Conservation (phyloP, 352 stramenopile species). For the Phytophthora sp. region DNA sequence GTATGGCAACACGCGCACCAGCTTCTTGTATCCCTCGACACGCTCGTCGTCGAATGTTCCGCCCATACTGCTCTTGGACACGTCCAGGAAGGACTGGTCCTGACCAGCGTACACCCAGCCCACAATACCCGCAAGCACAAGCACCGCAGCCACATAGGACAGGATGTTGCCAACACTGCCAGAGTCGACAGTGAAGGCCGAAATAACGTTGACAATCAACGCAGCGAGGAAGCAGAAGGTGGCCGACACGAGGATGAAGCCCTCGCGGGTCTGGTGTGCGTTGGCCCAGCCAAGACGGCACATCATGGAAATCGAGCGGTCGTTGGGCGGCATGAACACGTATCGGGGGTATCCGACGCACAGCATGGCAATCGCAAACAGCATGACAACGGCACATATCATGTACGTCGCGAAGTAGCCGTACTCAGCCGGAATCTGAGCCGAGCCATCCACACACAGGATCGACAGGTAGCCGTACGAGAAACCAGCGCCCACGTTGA, state of each 20-base stretch:
- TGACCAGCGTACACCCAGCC: conserved; percentile 46
- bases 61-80: conserved; percentile 36
- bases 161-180: conserved; percentile 41
- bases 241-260: conserved; percentile 33
- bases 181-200: conserved; percentile 40
- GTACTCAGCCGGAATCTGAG: conserved; percentile 67
- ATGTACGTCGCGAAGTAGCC: conserved; percentile 82
- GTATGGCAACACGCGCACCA: conserved; percentile 59
- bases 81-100: conserved; percentile 48
- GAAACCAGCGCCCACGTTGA: conserved; percentile 75
- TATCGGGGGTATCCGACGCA: conserved; percentile 56
- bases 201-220: conserved; percentile 54
- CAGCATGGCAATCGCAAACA: conserved; percentile 42
- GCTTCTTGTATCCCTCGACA: conserved; percentile 54
- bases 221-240: conserved; percentile 42
- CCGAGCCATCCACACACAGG: conserved; percentile 76
- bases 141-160: conserved; percentile 43
- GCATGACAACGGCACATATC: conserved; percentile 56
- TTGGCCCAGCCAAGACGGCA: conserved; percentile 37
- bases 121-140: conserved; percentile 36
- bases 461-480: conserved; percentile 85
- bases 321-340: conserved; percentile 44
- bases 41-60: conserved; percentile 47
- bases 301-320: conserved; percentile 52
- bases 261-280: conserved; percentile 30